Evolutionary conservation across 2,329 filamentous ascomycete species (phyloP).

Genomic region (Microdochium bolleyi): DNA sequence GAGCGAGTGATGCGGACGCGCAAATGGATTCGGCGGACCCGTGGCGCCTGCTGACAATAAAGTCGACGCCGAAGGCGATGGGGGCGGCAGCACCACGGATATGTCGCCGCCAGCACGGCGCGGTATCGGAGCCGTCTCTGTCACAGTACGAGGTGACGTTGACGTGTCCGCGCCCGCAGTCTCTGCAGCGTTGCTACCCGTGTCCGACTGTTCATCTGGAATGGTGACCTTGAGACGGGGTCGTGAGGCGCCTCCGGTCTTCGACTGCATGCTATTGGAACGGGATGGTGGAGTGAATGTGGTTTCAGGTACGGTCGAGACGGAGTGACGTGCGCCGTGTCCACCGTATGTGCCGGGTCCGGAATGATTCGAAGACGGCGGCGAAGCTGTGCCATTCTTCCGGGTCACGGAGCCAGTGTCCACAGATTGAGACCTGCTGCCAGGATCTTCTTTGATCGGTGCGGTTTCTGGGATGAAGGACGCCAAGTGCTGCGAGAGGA

Average conservation of each 20-base stretch:
- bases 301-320: conserved; percentile 58
- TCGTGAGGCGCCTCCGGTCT: conserved; percentile 57
- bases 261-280: conserved; percentile 58
- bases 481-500: conserved; percentile 76
- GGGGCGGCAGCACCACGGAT: conserved; percentile 74
- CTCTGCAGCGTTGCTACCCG: conserved; percentile 64
- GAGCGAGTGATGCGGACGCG: conserved; percentile 71
- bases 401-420: conserved; percentile 52
- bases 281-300: conserved; percentile 64
- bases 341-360: conserved; percentile 29
- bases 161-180: conserved; percentile 52
- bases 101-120: conserved; percentile 21
- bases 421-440: conserved; percentile 53
- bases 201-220: conserved; percentile 80
- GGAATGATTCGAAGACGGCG: conserved; percentile 43
- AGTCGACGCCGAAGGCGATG: conserved; percentile 80
- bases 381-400: conserved; percentile 41
- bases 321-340: conserved; percentile 37
- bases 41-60: conserved; percentile 84
- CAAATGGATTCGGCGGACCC: conserved; percentile 93
- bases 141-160: conserved; percentile 45
- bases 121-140: conserved; percentile 45
- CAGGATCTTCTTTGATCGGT: conserved; percentile 25
- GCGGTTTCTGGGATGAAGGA: conserved; percentile 52
- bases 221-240: conserved; percentile 91